phyloP scores from a whole-genome alignment of 129 eudicot species.

The Silybum marianum region DNA sequence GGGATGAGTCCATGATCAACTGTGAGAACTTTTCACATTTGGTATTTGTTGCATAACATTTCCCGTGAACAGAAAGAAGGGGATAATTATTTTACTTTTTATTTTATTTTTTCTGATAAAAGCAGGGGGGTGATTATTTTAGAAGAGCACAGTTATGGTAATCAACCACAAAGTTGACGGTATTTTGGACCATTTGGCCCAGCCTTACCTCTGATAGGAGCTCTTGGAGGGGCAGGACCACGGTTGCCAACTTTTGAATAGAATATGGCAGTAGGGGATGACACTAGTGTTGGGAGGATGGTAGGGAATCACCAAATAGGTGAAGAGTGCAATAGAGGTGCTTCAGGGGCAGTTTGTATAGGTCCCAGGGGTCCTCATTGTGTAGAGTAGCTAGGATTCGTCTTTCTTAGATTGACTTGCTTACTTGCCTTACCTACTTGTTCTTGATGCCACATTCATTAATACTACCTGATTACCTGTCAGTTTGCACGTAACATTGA shows the following conservation, averaged over 20 bases:
- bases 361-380: background rate
- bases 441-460: background rate
- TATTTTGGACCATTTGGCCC: constrained; percentile 9
- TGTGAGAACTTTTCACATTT: background rate
- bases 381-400: background rate
- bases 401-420: background rate
- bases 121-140: background rate
- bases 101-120: background rate
- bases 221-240: background rate
- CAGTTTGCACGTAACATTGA: background rate
- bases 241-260: background rate
- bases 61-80: background rate
- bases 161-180: background rate
- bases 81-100: background rate
- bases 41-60: background rate
- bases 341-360: background rate
- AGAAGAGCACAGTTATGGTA: constrained; percentile 1
- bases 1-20: background rate
- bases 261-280: background rate
- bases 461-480: background rate
- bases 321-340: background rate
- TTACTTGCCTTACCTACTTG: background rate
- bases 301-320: background rate
- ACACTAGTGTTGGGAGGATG: background rate
- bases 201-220: background rate